Base-by-base conservation (phyloP, 2,329 filamentous ascomycete species). In the Didymella pomorum region DNA sequence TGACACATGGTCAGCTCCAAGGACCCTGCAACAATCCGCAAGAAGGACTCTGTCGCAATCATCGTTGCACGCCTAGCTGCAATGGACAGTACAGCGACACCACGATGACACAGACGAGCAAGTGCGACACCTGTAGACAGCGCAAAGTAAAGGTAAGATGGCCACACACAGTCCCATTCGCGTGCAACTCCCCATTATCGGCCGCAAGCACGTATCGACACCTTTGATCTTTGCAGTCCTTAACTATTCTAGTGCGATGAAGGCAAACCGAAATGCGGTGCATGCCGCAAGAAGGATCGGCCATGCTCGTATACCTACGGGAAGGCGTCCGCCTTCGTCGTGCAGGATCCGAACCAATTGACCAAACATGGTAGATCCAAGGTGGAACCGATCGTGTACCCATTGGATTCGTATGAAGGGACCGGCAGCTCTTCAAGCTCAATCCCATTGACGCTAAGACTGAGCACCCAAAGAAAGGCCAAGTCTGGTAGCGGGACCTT, bases 111-210 rank as follows among this genome's bases (percentile, higher is more conserved):
- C 69, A 68, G 41, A 67, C 67, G 3, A 71, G 71, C 14, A 74
- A 74, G 59, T 74, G 71, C 47, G 70, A 72, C 43, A 72, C 60
- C 3, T 74, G 71, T 57, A 64, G 71, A 31, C 63, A 63, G 43
- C 67, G 71, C 11, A 74, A 74, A 51, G 71, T 74, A 39, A 74
- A 73, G 66, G 71, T 74, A 55, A 26, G 55, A 18, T 53, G 28
- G 20, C 33, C 5, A 18, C 45, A 4, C 33, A 0, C 37, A 11
- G n/a, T 25, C 43, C 11, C 18, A 25, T 20, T 20, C 16, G 11
- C 16, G 33, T 42, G 33, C 43, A 23, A 12, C 29, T 47, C 12
- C 10, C 25, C 2, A 46, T 12, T 1, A 6, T 20, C n/a, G 20
- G 16, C 14, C 31, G 8, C 25, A 6, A 14, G 50, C 29, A 28